Evolutionary conservation across 1,284 basidiomycete species (phyloP), one percentile per base, ranked within the genome.

Genomic region (Moniliella sp.): DNA sequence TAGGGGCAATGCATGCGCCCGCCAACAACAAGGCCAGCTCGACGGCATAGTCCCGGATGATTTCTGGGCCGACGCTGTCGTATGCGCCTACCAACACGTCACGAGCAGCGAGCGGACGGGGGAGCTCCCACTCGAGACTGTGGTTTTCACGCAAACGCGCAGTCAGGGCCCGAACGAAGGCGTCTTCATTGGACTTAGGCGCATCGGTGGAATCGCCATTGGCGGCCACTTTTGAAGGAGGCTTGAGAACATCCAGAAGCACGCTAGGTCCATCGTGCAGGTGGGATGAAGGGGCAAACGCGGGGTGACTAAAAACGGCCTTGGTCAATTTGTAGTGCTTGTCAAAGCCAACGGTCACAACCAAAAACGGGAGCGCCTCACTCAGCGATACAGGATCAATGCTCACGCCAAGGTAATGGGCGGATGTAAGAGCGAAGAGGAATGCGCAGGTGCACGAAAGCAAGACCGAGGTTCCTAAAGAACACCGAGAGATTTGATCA

Each of bases 331-430:
- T 72, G 38, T 86, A 76, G 0, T 86, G 88, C 63, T 97, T 97
- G 64, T 97, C 88, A 58, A 94, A 97, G 10, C 88, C 88, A 36
- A 97, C 76, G 1, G 82, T 88, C 62, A 91, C 91, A 26, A 97
- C 86, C 23, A 97, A 69, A 74, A 97, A 97, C 0, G 88, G 88
- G 1, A 97, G 69, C 0, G 88, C 86, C 62, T 99, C 91, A 10
- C 81, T 84, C 18, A 97, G 69, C 11, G 76, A 75, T 35, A 97
- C 76, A 1, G 82, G 82, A 61, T 97, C 84, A 46, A 97, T 75
- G 5, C 76, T 76, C 34, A 97, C 81, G 43, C 71, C 69, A 39
- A 91, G 67, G 28, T 76, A 69, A 60, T 79, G 74, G 2, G 84
- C 82, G 18, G 81, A 66, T 11, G 86, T 76, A 3, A 94, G 71